Evolutionary conservation across 1,284 basidiomycete genomes (phyloP), one percentile per base, ranked within the genome.

Genomic region (Cutaneotrichosporon cutaneum): DNA sequence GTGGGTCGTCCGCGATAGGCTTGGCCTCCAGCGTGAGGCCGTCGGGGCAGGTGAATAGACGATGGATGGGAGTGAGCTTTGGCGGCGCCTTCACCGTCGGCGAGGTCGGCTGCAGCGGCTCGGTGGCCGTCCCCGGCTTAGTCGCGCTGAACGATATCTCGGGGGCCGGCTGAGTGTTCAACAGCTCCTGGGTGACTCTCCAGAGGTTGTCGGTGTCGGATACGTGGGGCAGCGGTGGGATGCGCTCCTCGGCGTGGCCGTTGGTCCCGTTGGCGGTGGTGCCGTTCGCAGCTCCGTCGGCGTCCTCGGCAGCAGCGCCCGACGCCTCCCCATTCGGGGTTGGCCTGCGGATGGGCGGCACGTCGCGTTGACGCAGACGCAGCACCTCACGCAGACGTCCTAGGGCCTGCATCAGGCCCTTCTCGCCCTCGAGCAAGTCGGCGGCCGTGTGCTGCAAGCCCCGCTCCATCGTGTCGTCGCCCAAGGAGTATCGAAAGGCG

Each of bases 351-450:
- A 54, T 61, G 39, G 65, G 64, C 10, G 68, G 71, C 10, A 76
- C 72, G 50, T 77, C 75, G 22, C 71, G 60, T 18, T 72, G 69
- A 4, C 72, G 51, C 1, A 77, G 58, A 13, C 77, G 67, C 4
- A 77, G 62, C 2, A 77, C 72, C 55, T 77, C 75, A 36, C 72
- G 69, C 42, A 80, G 64, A 33, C 75, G 59, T 0, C 80, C 79
- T 10, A 80, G 61, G 24, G 76, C 74, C 60, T 76, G 74, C 67
- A 76, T 68, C 33, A 81, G 60, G 9, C 74, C 74, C 57, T 74
- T 79, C 63, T 81, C 80, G 32, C 77, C 76, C 45, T 81, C 78
- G 30, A 81, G 64, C 27, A 81, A 61, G 55, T 81, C 79, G 33
- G 73, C 74, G 0, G 78, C 76, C 7, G 80, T 80, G 26, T 74